A percentile compares a stretch with the other conserved stretches of the same genome.
phyloP scores from a whole-genome alignment of 1,139 yeast species.

The Eremothecium coryli region DNA sequence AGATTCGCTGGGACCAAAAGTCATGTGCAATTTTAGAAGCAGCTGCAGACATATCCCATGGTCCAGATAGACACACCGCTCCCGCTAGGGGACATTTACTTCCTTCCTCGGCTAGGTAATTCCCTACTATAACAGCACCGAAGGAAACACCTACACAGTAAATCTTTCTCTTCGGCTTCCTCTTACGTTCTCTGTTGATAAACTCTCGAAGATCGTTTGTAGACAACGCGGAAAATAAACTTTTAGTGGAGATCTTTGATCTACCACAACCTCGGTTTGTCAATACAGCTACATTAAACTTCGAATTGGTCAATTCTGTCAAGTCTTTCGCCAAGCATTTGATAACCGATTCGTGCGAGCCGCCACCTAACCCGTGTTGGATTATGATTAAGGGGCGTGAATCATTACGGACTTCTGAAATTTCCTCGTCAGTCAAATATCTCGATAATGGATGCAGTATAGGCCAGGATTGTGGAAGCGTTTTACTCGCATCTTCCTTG shows the following conservation, averaged over 20 bases:
- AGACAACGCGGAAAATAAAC: conserved; percentile 64
- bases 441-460: conserved; percentile 71
- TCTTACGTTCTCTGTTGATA: conserved; percentile 40
- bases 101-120: conserved; percentile 70
- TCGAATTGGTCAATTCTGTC: conserved; percentile 21
- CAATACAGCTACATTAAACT: conserved; percentile 62
- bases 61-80: conserved; percentile 62
- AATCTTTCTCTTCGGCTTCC: conserved; percentile 64
- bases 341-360: conserved; percentile 81
- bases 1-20: conserved; percentile 52
- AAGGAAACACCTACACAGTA: conserved; percentile 77
- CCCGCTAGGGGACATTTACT: conserved; percentile 47
- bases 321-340: conserved; percentile 45
- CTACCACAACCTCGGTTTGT: conserved; percentile 85
- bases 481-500: conserved; percentile 39
- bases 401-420: conserved; percentile 31
- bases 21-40: conserved; percentile 42
- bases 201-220: conserved; percentile 64
- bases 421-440: conserved; percentile 48
- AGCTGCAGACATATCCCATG: conserved; percentile 74
- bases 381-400: conserved; percentile 58
- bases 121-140: conserved; percentile 75
- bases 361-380: conserved; percentile 84
- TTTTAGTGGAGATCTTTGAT: conserved; percentile 66
- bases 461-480: conserved; percentile 63